These are phyloP conservation scores for Monilinia fructicola DNA, from an alignment of 2,329 filamentous ascomycete species.

Conservation along the genomic window DNA sequence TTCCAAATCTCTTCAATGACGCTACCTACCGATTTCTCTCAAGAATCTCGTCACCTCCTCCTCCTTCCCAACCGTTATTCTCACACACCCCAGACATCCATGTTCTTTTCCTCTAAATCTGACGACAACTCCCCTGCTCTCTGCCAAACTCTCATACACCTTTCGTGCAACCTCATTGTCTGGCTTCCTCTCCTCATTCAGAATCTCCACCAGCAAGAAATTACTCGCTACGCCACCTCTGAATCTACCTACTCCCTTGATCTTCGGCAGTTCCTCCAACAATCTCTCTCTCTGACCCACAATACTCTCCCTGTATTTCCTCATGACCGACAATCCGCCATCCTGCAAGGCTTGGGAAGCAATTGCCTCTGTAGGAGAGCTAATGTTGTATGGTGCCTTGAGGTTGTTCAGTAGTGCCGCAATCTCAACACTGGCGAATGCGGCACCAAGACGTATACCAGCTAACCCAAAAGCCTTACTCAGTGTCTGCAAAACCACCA, in stretches of 20 bases:
- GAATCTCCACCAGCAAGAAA: constrained; percentile 87
- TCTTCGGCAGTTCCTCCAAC: constrained; percentile 67
- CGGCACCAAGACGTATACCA: constrained; percentile 84
- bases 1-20: constrained; percentile 35
- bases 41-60: constrained; percentile 80
- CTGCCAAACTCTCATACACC: constrained; percentile 82
- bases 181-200: constrained; percentile 69
- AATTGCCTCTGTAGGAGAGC: constrained; percentile 80
- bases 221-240: constrained; percentile 80
- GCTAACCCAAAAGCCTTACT: constrained; percentile 96
- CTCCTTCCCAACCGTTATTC: constrained; percentile 91
- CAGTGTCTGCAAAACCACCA: constrained; percentile 98
- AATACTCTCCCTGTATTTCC: constrained; percentile 65
- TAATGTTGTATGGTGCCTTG: constrained; percentile 96
- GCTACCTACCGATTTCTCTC: constrained; percentile 55
- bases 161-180: constrained; percentile 76
- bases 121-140: constrained; percentile 85
- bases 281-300: constrained; percentile 75
- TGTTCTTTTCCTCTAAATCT: constrained; percentile 90
- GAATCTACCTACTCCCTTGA: constrained; percentile 77
- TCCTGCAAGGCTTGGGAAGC: constrained; percentile 70
- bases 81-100: constrained; percentile 82
- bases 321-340: constrained; percentile 72
- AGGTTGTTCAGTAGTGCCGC: constrained; percentile 82
- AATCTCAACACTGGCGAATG: constrained; percentile 74